Base-by-base conservation (phyloP, 2,329 filamentous ascomycete genomes). In the Microsporum canis region DNA sequence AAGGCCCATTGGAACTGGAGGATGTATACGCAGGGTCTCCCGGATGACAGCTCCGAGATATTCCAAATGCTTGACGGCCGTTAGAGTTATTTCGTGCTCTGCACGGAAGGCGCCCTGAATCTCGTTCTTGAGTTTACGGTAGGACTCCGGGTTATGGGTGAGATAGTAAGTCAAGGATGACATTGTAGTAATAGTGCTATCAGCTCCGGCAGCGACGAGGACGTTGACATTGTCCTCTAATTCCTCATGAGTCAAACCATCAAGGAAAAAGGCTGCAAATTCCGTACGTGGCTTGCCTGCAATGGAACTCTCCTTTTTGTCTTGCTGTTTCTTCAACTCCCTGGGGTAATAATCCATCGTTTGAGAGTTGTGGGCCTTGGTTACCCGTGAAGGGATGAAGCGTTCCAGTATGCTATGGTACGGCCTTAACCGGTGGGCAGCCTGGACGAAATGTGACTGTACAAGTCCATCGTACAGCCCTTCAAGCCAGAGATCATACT, bases 41-140 rank as follows among this genome's bases (percentile, higher is more conserved):
- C 91, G 88, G 67, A 92, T 80, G 60, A 84, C 85, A 3, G 88
- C 88, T 68, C 91, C 87, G 3, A 94, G 82, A 70, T 91, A 94
- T 0, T 83, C 82, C 1, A 94, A 78, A 60, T 81, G 82, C 70
- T 89, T 86, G 57, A 79, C 80, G 72, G 91, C 85, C 6, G 23
- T 8, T 3, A 34, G n/a, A 1, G 51, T 33, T 2, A 56, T 33
- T 86, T 89, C 1, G 84, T 85, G 3, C 90, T 85, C 3, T 85
- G 79, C 88, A 1, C 73, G 66, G 58, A 6, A 64, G 64, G 5
- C 14, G 41, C 41, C 67, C 27, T 67, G 64, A 14, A 70, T 45
- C 38, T 70, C 88, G 1, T 73, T 66, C 67, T 81, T 80, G 1
- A 70, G 61, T 3, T 63, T 65, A 3, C 29, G 38, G 43, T 68